Conservation (phyloP, 768 basidiomycete genomes). For the Tylopilus plumbeoviolaceoides region DNA sequence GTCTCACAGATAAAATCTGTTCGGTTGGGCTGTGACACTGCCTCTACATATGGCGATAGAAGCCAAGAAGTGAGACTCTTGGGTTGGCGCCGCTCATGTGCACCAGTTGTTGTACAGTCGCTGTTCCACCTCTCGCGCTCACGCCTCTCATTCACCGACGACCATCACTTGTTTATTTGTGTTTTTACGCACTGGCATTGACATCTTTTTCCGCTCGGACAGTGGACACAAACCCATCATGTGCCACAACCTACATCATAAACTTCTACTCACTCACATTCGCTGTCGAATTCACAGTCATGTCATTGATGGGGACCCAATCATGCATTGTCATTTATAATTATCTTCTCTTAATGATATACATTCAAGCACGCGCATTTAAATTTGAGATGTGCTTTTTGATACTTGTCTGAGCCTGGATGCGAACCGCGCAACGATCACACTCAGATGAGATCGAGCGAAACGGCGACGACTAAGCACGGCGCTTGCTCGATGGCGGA, state of each 20-base stretch:
- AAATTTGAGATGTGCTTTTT: neutral
- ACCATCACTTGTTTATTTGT: slow-evolving; percentile 24
- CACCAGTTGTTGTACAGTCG: slow-evolving; percentile 22
- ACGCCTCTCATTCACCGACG: slow-evolving; percentile 14
- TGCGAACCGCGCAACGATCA: no score
- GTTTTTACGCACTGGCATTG: slow-evolving; percentile 16
- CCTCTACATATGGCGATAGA: slow-evolving; percentile 12
- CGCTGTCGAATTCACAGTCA: slow-evolving; percentile 19
- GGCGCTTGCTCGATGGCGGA: no score
- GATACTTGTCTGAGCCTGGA: no score
- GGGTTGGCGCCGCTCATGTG: slow-evolving; percentile 15
- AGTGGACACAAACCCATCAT: slow-evolving; percentile 10
- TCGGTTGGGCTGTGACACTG: slow-evolving; percentile 3
- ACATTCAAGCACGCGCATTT: slow-evolving; percentile 10
- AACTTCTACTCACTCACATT: slow-evolving; percentile 15
- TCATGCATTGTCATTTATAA: slow-evolving; percentile 29
- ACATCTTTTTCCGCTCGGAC: slow-evolving; percentile 1
- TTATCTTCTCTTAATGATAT: slow-evolving; percentile 25
- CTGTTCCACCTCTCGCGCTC: slow-evolving; percentile 16
- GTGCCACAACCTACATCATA: slow-evolving; percentile 7
- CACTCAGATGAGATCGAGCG: no score
- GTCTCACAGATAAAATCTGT: slow-evolving; percentile 11
- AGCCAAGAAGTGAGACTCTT: slow-evolving; percentile 8
- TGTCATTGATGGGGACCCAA: slow-evolving; percentile 19
- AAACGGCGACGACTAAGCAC: no score